Percentiles rank a stretch among this genome's conserved stretches.
These are phyloP conservation scores for Mycena olivaceomarginata DNA, from an alignment of 768 basidiomycete genomes.

Conservation along the genomic window DNA sequence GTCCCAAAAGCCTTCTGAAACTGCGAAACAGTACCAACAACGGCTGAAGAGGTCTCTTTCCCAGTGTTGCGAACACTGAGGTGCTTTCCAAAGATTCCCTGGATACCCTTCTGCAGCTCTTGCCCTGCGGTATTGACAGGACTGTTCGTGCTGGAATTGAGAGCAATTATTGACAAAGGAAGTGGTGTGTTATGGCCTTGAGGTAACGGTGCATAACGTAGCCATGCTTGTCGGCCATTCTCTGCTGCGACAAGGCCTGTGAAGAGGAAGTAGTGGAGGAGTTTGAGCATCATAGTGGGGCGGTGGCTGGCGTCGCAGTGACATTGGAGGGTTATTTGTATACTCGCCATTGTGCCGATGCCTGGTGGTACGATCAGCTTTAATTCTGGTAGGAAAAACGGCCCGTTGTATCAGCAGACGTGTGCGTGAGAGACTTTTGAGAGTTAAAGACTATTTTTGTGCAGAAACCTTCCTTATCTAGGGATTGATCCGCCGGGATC, in stretches of 20 bases:
- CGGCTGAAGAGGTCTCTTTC: slow-evolving; percentile 36
- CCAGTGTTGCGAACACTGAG: slow-evolving; percentile 31
- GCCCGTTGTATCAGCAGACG: slow-evolving; percentile 26
- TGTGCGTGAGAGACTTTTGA: slow-evolving; percentile 15
- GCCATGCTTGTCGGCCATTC: slow-evolving; percentile 43
- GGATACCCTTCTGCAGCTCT: slow-evolving; percentile 43
- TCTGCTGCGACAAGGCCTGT: slow-evolving; percentile 37
- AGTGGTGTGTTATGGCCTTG: slow-evolving; percentile 29
- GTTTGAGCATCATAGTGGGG: slow-evolving; percentile 37
- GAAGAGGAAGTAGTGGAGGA: slow-evolving; percentile 38
- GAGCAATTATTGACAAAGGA: slow-evolving; percentile 40
- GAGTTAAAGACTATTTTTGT: slow-evolving; percentile 23
- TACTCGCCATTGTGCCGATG: slow-evolving; percentile 22
- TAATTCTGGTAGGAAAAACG: slow-evolving; percentile 4
- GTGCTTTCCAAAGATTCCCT: slow-evolving; percentile 36
- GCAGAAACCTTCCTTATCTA: slow-evolving; percentile 19
- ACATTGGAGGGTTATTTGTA: slow-evolving; percentile 24
- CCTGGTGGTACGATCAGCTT: slow-evolving; percentile 22
- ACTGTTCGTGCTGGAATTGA: slow-evolving; percentile 41
- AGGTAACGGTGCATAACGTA: slow-evolving; percentile 41
- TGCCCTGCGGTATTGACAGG: slow-evolving; percentile 43
- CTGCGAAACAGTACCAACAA: slow-evolving; percentile 41
- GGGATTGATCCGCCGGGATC: slow-evolving; percentile 24
- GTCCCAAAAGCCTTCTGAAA: slow-evolving; percentile 41
- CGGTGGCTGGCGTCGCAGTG: slow-evolving; percentile 20